Evolutionary conservation across 2,329 filamentous ascomycete species (phyloP).

Genomic region (Tolypocladium sp.): DNA sequence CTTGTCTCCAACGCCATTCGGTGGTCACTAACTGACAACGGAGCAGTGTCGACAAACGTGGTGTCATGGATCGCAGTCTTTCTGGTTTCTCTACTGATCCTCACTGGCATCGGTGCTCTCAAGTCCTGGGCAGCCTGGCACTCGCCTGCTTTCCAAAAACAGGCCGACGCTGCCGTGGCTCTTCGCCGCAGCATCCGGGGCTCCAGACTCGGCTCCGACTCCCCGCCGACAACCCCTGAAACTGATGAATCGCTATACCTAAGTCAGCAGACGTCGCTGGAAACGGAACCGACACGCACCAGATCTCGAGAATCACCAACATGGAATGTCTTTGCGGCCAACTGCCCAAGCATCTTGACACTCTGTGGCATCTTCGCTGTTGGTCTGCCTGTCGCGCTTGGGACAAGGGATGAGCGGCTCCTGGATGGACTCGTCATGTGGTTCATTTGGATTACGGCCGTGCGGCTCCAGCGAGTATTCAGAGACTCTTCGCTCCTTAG

Average conservation of each 20-base stretch:
- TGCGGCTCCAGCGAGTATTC: conserved; percentile 26
- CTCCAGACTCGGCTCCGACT: neutral
- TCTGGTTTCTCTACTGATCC: conserved; percentile 10
- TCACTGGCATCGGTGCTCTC: neutral
- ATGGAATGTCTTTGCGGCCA: neutral
- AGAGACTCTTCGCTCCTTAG: conserved; percentile 12
- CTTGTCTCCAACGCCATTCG: conserved; percentile 4
- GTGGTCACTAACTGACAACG: conserved; percentile 5
- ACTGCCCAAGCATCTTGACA: conserved; percentile 18
- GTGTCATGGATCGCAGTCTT: conserved; percentile 25
- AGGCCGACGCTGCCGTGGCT: neutral
- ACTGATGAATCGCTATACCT: neutral
- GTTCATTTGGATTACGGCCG: conserved; percentile 37
- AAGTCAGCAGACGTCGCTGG: neutral
- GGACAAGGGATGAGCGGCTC: conserved; percentile 21
- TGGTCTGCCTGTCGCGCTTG: conserved; percentile 31
- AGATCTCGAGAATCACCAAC: neutral
- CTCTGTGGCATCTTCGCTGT: conserved; percentile 23
- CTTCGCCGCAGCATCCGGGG: too few relatives aligned
- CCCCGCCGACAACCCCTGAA: neutral
- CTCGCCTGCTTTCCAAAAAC: neutral
- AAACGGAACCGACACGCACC: neutral
- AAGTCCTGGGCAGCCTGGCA: neutral
- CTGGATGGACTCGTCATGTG: conserved; percentile 39
- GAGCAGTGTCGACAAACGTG: conserved; percentile 23